These are phyloP conservation scores for Talaromyces thailandensis DNA, from an alignment of 495 filamentous ascomycete genomes.

Conservation along the genomic window DNA sequence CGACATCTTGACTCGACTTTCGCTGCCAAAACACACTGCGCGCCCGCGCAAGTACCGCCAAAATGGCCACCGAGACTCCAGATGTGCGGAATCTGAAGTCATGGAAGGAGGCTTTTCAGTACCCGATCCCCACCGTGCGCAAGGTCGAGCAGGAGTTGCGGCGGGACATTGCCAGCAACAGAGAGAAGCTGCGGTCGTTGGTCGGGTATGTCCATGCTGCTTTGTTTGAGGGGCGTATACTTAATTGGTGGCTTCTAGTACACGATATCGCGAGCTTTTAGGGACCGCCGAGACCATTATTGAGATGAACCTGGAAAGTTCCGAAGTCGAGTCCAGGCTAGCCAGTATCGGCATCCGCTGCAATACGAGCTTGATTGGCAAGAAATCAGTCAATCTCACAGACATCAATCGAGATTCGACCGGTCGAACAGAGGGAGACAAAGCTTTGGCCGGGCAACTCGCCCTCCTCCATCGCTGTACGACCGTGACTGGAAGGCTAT, in stretches of 20 bases:
- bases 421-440: conserved; percentile 39
- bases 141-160: conserved; percentile 57
- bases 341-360: conserved; percentile 67
- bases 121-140: conserved; percentile 54
- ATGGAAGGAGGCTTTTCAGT: conserved; percentile 63
- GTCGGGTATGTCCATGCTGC: conserved; percentile 57
- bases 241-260: conserved; percentile 32
- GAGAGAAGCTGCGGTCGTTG: conserved; percentile 77
- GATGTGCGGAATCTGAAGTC: conserved; percentile 50
- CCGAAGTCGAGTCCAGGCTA: conserved; percentile 60
- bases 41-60: conserved; percentile 7
- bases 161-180: conserved; percentile 65
- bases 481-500: conserved; percentile 41
- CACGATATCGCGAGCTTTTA: conserved; percentile 83
- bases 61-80: conserved; percentile 48
- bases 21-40: neutral
- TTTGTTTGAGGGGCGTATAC: neutral
- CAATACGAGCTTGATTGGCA: conserved; percentile 62
- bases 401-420: conserved; percentile 42
- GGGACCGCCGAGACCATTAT: conserved; percentile 90
- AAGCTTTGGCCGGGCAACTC: conserved; percentile 51
- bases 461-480: conserved; percentile 53
- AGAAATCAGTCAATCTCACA: conserved; percentile 53
- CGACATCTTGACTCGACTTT: neutral
- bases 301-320: conserved; percentile 72